Evolutionary conservation across 2,329 filamentous ascomycete genomes (phyloP).

Genomic region (Colletotrichum filicis): DNA sequence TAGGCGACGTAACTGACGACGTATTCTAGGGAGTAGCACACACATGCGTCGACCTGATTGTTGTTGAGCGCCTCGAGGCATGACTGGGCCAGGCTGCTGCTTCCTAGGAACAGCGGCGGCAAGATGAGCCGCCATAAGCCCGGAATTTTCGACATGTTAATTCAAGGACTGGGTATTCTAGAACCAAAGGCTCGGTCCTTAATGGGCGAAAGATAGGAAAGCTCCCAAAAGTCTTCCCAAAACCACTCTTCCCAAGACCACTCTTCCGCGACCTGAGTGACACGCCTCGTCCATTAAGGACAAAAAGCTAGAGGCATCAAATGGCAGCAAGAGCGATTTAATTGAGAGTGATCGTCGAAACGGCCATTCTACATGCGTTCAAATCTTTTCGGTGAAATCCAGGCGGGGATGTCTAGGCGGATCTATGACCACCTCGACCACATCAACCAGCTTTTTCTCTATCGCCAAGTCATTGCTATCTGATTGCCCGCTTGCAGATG

Average conservation of each 20-base stretch:
- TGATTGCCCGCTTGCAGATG: conserved; percentile 6
- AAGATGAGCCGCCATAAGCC: conserved; percentile 14
- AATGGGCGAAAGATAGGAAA: background rate
- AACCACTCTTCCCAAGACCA: background rate
- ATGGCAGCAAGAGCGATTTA: too few species aligned
- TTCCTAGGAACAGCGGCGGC: conserved; percentile 14
- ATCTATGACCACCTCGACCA: background rate
- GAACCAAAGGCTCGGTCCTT: background rate
- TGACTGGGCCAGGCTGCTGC: conserved; percentile 6
- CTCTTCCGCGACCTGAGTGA: background rate
- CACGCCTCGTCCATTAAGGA: background rate
- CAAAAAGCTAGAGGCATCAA: background rate
- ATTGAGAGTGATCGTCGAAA: background rate
- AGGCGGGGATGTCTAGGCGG: too few species aligned
- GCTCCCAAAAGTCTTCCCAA: background rate
- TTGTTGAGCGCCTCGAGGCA: conserved; percentile 28
- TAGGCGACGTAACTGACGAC: conserved; percentile 31
- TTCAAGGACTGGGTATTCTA: background rate
- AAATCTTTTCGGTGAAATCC: background rate
- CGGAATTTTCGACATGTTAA: background rate
- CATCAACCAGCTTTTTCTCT: background rate
- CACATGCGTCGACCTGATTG: conserved; percentile 16
- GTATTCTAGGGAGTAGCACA: conserved; percentile 26
- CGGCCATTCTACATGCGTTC: background rate
- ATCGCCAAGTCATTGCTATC: background rate